phyloP scores from a whole-genome alignment of 257 asterid genomes.

The Hygrophila difformis region DNA sequence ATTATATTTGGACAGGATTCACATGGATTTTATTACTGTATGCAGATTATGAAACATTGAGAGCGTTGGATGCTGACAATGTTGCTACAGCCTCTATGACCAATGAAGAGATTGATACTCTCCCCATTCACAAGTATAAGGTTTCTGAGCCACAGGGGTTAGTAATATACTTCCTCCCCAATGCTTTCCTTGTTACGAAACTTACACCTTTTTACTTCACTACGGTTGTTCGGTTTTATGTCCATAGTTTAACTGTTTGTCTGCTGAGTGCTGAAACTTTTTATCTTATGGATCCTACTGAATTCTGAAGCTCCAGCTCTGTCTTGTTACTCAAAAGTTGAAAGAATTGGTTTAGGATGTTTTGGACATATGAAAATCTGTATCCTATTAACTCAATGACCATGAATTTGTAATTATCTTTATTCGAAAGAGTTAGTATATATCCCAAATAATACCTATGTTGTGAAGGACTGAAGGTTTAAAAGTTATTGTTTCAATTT shows the following conservation, averaged over 20 bases:
- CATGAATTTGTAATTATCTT: neutral
- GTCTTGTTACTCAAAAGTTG: too few relatives aligned
- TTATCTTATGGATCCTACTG: too few relatives aligned
- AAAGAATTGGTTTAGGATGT: too few relatives aligned
- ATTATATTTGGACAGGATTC: conserved; percentile 9
- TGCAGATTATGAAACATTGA: conserved; percentile 87
- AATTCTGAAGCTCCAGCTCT: too few relatives aligned
- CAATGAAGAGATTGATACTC: conserved; percentile 92
- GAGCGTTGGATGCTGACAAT: conserved; percentile 89
- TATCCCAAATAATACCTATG: neutral
- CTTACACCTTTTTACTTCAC: too few relatives aligned
- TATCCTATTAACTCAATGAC: too few relatives aligned
- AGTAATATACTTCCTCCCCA: conserved; percentile 27
- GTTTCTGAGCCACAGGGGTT: conserved; percentile 68
- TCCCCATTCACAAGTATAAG: conserved; percentile 94
- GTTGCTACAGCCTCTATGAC: conserved; percentile 86
- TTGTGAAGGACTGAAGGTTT: neutral
- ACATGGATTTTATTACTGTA: conserved; percentile 14
- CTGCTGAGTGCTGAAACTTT: too few relatives aligned
- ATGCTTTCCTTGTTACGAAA: too few relatives aligned
- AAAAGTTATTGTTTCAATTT: neutral
- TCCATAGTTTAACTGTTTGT: too few relatives aligned
- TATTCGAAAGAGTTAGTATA: neutral
- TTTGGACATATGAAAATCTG: too few relatives aligned
- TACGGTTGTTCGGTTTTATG: too few relatives aligned